Conservation (phyloP, 2,329 filamentous ascomycete species). For the Aspergillus chevalieri region DNA sequence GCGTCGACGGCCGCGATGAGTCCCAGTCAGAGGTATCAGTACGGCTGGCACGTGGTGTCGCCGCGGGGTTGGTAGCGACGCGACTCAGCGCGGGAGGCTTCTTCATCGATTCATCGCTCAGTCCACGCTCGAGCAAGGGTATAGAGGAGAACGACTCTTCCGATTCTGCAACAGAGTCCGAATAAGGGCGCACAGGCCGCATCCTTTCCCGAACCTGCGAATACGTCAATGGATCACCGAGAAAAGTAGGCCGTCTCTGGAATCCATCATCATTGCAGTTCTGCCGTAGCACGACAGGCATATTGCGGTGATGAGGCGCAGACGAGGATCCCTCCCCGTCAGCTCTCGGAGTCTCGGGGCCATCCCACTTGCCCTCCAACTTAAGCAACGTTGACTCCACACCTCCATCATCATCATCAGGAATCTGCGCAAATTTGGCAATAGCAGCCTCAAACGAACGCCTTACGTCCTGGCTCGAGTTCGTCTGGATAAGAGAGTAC, state of each 20-base stretch:
- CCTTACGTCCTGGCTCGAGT: conserved; percentile 52
- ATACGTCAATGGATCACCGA: conserved; percentile 19
- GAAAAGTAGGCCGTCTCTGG: conserved; percentile 18
- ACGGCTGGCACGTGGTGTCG: conserved; percentile 16
- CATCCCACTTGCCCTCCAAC: conserved; percentile 71
- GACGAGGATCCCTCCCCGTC: not conserved
- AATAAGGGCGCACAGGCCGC: conserved; percentile 30
- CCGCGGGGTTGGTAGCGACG: conserved; percentile 11
- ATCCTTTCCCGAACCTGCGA: conserved; percentile 21
- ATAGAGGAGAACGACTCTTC: conserved; percentile 70
- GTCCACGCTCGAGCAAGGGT: conserved; percentile 66
- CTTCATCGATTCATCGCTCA: conserved; percentile 45
- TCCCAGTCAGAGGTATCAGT: conserved; percentile 21
- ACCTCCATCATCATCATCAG: conserved; percentile 82
- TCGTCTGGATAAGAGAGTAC: conserved; percentile 44
- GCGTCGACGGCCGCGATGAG: conserved; percentile 45
- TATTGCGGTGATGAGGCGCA: not conserved
- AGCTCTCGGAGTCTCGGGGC: conserved; percentile 3
- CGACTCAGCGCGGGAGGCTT: conserved; percentile 27
- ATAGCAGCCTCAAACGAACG: conserved; percentile 84
- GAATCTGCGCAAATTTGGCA: conserved; percentile 77
- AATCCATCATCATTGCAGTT: not conserved
- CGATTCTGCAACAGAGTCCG: conserved; percentile 52
- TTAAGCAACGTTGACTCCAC: conserved; percentile 90
- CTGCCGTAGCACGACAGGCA: not conserved